These are phyloP conservation scores for Jacaranda copaia DNA, from an alignment of 257 asterid species.

Conservation along the genomic window DNA sequence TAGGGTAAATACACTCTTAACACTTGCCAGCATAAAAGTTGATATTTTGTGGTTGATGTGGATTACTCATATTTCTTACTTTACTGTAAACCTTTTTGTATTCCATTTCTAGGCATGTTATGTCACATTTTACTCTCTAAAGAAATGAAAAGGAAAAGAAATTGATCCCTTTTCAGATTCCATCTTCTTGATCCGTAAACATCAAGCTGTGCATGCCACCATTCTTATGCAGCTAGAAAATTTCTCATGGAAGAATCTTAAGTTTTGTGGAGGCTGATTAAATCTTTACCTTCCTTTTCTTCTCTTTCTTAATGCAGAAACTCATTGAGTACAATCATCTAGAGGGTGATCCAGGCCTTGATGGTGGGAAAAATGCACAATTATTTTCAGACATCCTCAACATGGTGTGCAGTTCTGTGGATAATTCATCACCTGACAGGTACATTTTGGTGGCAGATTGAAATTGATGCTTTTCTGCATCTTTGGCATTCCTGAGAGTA, in stretches of 20 bases:
- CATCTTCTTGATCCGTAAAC: slow-evolving; percentile 27
- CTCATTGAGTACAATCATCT: slow-evolving; percentile 95
- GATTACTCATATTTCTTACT: slow-evolving; percentile 19
- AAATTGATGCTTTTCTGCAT: slow-evolving; percentile 30
- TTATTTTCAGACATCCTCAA: slow-evolving; percentile 78
- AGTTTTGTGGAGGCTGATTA: slow-evolving; percentile 33
- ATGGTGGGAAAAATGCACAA: slow-evolving; percentile 78
- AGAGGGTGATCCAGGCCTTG: slow-evolving; percentile 99
- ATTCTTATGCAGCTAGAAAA: slow-evolving; percentile 27
- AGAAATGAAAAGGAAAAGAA: background rate
- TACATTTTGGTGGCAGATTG: slow-evolving; percentile 40
- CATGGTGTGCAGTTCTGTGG: slow-evolving; percentile 90
- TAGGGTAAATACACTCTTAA: slow-evolving; percentile 21
- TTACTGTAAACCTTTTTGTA: slow-evolving; percentile 14
- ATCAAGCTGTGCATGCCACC: slow-evolving; percentile 20
- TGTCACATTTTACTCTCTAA: slow-evolving; percentile 2
- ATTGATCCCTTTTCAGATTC: slow-evolving; percentile 13
- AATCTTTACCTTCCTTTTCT: slow-evolving; percentile 12
- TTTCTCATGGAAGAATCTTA: slow-evolving; percentile 17
- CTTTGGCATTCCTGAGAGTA: slow-evolving; percentile 35
- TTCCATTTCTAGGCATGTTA: slow-evolving; percentile 17
- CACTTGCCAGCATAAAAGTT: slow-evolving; percentile 26
- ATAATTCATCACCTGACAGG: slow-evolving; percentile 98
- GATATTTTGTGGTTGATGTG: slow-evolving; percentile 21
- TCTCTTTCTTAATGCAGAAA: slow-evolving; percentile 63